Evolutionary conservation across 495 filamentous ascomycete genomes (phyloP), one percentile per base, ranked within the genome.

Genomic region (Aspergillus diversus): DNA sequence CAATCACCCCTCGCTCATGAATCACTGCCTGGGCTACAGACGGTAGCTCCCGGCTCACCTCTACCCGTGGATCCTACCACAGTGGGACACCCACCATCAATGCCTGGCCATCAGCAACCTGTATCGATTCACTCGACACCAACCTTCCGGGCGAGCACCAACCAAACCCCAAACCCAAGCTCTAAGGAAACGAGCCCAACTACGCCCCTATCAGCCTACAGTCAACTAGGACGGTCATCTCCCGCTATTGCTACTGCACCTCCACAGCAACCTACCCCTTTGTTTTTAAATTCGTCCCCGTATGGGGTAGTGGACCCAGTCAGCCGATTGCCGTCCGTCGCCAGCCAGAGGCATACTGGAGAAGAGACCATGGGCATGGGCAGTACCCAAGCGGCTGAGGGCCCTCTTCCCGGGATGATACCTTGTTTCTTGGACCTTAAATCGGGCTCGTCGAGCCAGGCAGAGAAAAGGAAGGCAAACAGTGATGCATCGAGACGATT

Each of bases 401-500:
- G 15, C 65, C 51, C 78, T 68, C 42, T 62, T 48, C 58, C 72
- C 64, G 69, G 83, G 71, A 75, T 84, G 73, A 89, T 93, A 59
- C 86, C 87, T 57, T 86, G 92, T 61, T 80, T 75, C 12, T 47
- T 80, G 34, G 86, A 96, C 69, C 83, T 90, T 65, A 91, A 92
- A 63, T 88, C 89, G 63, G 93, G 88, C 21, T 96, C 91, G 60
- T 92, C 89, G 64, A 88, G 88, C 65, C 90, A 92, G 67, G 92
- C 96, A 64, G 92, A 96, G 78, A 98, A 97, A 75, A 83, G 92
- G 55, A 91, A 92, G 77, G 89, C 92, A 46, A 99, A 99, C 72
- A 96, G 96, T 55, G 92, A 91, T 49, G 95, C 95, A 7, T 97
- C 93, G 46, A 88, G 92, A 60, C 81, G 95, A 47, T 97, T 98